Evolutionary conservation across 148 eudicot genomes (phyloP).

Genomic region (Camellia japonica): DNA sequence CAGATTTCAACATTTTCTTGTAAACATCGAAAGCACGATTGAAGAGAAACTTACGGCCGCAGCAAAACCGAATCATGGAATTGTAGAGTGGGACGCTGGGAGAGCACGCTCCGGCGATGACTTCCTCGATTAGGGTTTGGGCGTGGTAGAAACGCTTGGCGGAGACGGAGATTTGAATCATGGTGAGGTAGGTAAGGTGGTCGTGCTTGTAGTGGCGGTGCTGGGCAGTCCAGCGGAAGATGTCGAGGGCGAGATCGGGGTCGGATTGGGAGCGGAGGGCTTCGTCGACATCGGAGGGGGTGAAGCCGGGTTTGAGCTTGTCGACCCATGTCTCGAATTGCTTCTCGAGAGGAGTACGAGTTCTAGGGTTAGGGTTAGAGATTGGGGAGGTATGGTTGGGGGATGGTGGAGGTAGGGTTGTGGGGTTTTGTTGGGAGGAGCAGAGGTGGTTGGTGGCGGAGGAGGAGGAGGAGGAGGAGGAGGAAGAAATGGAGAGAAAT

Average conservation of each 20-base stretch:
- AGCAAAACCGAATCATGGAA: constrained; percentile 61
- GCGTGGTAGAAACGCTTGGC: constrained; percentile 51
- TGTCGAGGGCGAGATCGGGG: constrained; percentile 80
- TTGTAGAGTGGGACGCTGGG: constrained; percentile 54
- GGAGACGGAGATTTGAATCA: constrained; percentile 49
- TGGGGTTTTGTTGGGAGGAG: constrained; percentile 21
- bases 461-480: constrained; percentile 3
- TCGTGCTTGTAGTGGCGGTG: constrained; percentile 69
- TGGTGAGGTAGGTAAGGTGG: constrained; percentile 64
- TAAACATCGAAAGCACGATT: constrained; percentile 78
- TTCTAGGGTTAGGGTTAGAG: constrained; percentile 27
- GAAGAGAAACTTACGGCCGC: constrained; percentile 51
- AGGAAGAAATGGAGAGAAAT: constrained; percentile 3
- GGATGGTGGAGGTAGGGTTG: constrained; percentile 4
- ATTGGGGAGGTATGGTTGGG: neutral
- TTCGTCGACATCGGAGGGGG: constrained; percentile 55
- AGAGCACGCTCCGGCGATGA: constrained; percentile 79
- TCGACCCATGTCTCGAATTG: constrained; percentile 79
- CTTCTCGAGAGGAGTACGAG: constrained; percentile 61
- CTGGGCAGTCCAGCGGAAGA: constrained; percentile 86
- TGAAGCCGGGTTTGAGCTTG: constrained; percentile 74
- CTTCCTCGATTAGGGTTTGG: constrained; percentile 63
- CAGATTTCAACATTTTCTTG: constrained; percentile 54
- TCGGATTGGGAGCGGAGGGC: constrained; percentile 69
- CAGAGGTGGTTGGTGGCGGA: neutral